Percentiles rank a stretch among this genome's conserved stretches.
phyloP scores from a whole-genome alignment of 2,329 filamentous ascomycete genomes.

The Cyanodermella asteris region DNA sequence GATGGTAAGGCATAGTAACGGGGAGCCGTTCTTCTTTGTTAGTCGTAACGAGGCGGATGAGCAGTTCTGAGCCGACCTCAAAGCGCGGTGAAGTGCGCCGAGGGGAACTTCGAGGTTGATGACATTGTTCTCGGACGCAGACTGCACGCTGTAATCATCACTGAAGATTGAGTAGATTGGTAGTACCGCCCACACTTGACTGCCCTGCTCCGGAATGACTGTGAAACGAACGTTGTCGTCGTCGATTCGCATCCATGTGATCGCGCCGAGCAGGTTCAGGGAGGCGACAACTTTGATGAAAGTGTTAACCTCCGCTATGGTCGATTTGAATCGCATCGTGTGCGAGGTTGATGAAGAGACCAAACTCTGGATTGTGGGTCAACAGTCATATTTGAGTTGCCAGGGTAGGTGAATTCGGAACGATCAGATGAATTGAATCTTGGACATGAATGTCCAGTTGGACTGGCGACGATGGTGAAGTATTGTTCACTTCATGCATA shows the following conservation, averaged over 20 bases:
- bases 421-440: no score
- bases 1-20: slow-evolving; percentile 76
- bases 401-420: no score
- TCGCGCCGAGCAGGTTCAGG: slow-evolving; percentile 48
- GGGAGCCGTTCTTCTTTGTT: slow-evolving; percentile 77
- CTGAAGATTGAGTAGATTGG: slow-evolving; percentile 7
- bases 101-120: slow-evolving; percentile 94
- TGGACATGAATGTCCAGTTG: no score
- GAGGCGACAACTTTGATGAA: slow-evolving; percentile 40
- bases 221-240: slow-evolving; percentile 80
- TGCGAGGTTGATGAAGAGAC: no score
- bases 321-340: slow-evolving; percentile 30
- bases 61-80: slow-evolving; percentile 67
- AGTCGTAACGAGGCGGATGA: slow-evolving; percentile 66
- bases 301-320: slow-evolving; percentile 27
- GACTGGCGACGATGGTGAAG: no score
- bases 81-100: slow-evolving; percentile 68
- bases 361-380: no score
- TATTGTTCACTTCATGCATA: no score
- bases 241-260: slow-evolving; percentile 78
- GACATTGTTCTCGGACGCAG: slow-evolving; percentile 58
- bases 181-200: slow-evolving; percentile 83
- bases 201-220: slow-evolving; percentile 81
- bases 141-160: slow-evolving; percentile 55
- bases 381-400: no score